Evolutionary conservation across 164 flowering plant genomes (phyloP), one percentile per base, ranked within the genome.

Genomic region (Chimonanthus salicifolius): DNA sequence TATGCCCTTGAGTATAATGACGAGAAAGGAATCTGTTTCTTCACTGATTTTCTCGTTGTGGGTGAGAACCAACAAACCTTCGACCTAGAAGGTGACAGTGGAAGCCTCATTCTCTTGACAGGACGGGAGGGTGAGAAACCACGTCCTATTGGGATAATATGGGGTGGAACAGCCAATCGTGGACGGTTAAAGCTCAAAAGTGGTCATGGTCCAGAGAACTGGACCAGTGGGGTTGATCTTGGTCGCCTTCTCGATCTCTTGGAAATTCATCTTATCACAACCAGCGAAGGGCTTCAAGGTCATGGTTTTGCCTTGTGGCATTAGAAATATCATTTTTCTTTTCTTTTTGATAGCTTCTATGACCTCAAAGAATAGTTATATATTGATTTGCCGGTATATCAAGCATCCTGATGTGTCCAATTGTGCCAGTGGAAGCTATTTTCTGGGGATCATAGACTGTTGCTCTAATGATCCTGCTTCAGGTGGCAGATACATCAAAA

Each of bases 151-250:
- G 98, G 98, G 68, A 94, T 94, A 76, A 94, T 94, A 71, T 94
- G 98, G 98, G 98, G 98, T 75, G 98, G 98, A 46, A 94, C 98
- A n/a, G 95, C 98, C 21, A 92, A 94, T 74, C 87, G 98, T 21
- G 98, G 98, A n/a, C 82, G 98, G 3, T 76, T 94, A 80, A 94
- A 94, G 83, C 81, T 94, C 20, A 94, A 88, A 79, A 88, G 84
- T 74, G 98, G 98, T 44, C 85, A 86, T 75, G 90, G 94, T 70
- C 98, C 98, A 1, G 97, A 87, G 78, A 94, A 92, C 76, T 94
- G 98, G 98, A 94, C 98, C 3, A 94, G 97, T 82, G 98, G 94
- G 58, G 98, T 94, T 77, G 98, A 94, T 82, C 97, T 94, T 72
- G 97, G 98, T 8, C 92, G 98, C 54, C 94, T 94, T 75, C 97